Percentiles rank a stretch among this genome's conserved stretches.
Evolutionary conservation across 148 eudicot species (phyloP).

Genomic region (Spergularia bocconei): DNA sequence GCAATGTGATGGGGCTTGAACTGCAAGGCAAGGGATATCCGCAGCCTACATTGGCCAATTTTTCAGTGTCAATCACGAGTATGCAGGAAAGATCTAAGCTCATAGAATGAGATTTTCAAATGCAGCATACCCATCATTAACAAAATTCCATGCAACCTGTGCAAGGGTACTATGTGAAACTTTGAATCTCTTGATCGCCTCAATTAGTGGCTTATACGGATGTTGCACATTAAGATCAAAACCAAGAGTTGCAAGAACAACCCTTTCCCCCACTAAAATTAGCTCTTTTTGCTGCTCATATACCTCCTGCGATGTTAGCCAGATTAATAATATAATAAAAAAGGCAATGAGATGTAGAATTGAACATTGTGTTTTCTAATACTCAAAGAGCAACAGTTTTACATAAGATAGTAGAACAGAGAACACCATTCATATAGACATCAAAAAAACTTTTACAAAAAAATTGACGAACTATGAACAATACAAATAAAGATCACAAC

Average conservation of each 20-base stretch:
- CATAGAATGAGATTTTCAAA: conserved; percentile 18
- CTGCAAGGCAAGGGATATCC: conserved; percentile 97
- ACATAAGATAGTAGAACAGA: not conserved
- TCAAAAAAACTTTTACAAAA: not conserved
- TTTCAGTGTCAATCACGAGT: conserved; percentile 52
- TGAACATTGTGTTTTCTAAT: not conserved
- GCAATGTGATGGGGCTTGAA: conserved; percentile 99
- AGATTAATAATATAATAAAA: conserved; percentile 19
- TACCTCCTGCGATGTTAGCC: conserved; percentile 65
- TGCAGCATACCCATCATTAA: conserved; percentile 90
- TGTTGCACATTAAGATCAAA: conserved; percentile 86
- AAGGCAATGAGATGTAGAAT: conserved; percentile 6
- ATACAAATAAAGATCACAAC: not conserved
- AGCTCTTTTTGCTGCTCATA: conserved; percentile 93
- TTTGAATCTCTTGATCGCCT: conserved; percentile 84
- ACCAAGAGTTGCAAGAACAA: conserved; percentile 87
- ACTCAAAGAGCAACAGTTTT: not conserved
- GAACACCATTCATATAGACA: not conserved
- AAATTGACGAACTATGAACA: not conserved
- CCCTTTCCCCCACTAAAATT: conserved; percentile 75
- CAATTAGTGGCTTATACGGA: conserved; percentile 91
- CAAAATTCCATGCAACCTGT: conserved; percentile 98
- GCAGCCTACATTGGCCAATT: conserved; percentile 93
- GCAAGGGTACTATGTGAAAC: conserved; percentile 94
- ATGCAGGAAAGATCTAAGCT: conserved; percentile 37